Evolutionary conservation across 139 green algal species (phyloP), one percentile per base, ranked within the genome.

Genomic region (Dunaliella sp.): DNA sequence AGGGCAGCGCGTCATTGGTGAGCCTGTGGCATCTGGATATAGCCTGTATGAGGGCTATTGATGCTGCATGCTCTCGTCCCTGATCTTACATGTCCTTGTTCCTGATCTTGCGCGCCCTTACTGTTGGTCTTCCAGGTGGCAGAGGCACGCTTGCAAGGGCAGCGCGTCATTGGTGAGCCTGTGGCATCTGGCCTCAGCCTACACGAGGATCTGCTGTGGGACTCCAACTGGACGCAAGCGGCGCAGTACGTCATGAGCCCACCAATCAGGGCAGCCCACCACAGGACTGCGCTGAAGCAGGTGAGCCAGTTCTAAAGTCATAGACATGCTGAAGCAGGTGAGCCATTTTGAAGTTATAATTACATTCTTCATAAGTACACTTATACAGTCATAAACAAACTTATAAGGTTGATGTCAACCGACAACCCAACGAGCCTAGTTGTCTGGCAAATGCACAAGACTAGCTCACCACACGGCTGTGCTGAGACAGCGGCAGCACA

Each of bases 191-290:
- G 93, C 26, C 87, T 99, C 25, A 89, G 91, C 0, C 83, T 97
- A 30, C 91, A 98, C 76, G 96, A 98, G 73, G 87, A 76, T 28
- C 32, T 77, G 34, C 89, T 98, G 85, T 97, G 93, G 93, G 36
- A 97, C 83, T 32, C 86, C 28, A 92, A 98, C 89, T 99, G 96
- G 84, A 94, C 89, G 26, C 77, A 86, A 0, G 95, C 95, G 36
- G 95, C 95, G 0, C 78, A 90, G 32, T 96, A 95, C 81, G 96
- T 99, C 22, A 99, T 99, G 96, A 97, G 93, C 79, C 97, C 97
- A 16, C 97, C 97, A 33, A 97, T 99, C 48, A 90, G 97, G 22
- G 85, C 59, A 76, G 80, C 78, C 36, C 83, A 91, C 33, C 92
- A 96, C 84, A 80, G 88, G 33, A 78, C 85, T 1, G 93, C 89